Evolutionary conservation across 2,329 filamentous ascomycete species (phyloP).

Genomic region (Botryotinia convoluta): DNA sequence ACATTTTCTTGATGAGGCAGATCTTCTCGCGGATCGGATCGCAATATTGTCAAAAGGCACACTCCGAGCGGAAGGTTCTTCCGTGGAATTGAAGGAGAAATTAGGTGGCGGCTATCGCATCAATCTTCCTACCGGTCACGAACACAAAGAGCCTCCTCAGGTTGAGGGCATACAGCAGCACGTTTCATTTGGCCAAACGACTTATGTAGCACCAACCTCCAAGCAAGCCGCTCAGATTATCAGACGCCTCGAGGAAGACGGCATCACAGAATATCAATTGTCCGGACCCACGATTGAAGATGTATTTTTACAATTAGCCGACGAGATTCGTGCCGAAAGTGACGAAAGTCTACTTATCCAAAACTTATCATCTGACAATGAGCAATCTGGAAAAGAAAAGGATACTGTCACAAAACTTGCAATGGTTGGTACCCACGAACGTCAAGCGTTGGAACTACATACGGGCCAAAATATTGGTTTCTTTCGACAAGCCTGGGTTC

Average conservation of each 20-base stretch:
- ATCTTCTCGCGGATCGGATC: slow-evolving; percentile 84
- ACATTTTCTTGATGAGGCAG: slow-evolving; percentile 91
- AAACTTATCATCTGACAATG: slow-evolving; percentile 19
- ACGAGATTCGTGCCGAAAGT: slow-evolving; percentile 65
- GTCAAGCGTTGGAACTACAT: slow-evolving; percentile 51
- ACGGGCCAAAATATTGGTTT: slow-evolving; percentile 70
- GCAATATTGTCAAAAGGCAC: slow-evolving; percentile 82
- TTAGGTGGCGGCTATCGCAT: slow-evolving; percentile 84
- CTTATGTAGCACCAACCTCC: slow-evolving; percentile 70
- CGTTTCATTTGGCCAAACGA: slow-evolving; percentile 65
- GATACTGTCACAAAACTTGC: slow-evolving; percentile 26
- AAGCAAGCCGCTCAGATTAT: slow-evolving; percentile 70
- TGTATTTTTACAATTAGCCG: slow-evolving; percentile 82
- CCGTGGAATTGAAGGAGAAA: slow-evolving; percentile 78
- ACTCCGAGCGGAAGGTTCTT: slow-evolving; percentile 78
- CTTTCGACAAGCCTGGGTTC: slow-evolving; percentile 65
- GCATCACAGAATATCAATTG: slow-evolving; percentile 76
- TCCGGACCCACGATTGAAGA: slow-evolving; percentile 90
- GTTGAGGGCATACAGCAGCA: slow-evolving; percentile 57
- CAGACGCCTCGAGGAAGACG: slow-evolving; percentile 60
- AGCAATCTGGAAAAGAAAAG: slow-evolving; percentile 31
- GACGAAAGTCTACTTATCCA: slow-evolving; percentile 23
- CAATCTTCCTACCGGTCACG: slow-evolving; percentile 62
- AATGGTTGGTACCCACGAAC: slow-evolving; percentile 16
- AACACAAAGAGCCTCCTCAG: slow-evolving; percentile 46